Percentiles rank a stretch among this genome's conserved stretches.
Evolutionary conservation across 148 eudicot species (phyloP).

Genomic region (Amaranthus cruentus): DNA sequence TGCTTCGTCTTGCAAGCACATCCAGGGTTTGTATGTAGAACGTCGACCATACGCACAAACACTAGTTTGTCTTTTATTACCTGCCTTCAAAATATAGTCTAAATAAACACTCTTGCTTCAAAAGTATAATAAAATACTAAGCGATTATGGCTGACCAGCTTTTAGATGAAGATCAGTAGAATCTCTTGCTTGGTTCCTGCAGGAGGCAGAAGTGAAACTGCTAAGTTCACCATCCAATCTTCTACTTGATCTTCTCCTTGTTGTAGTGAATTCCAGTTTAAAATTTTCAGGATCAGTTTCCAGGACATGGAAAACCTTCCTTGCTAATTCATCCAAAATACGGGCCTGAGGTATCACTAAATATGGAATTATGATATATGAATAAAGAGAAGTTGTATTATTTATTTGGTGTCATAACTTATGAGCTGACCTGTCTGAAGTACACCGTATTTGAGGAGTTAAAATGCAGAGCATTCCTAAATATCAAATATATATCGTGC

Average conservation of each 20-base stretch:
- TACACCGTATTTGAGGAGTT: slow-evolving; percentile 60
- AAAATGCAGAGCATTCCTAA: slow-evolving; percentile 75
- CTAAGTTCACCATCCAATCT: slow-evolving; percentile 32
- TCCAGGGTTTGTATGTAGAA: slow-evolving; percentile 36
- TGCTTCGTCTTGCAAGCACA: slow-evolving; percentile 17
- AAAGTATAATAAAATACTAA: not conserved
- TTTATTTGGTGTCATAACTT: not conserved
- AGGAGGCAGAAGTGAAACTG: slow-evolving; percentile 17
- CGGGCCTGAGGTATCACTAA: slow-evolving; percentile 52
- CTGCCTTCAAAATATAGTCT: slow-evolving; percentile 25
- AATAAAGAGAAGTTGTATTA: not conserved
- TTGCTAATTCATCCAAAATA: slow-evolving; percentile 65
- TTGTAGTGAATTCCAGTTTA: slow-evolving; percentile 45
- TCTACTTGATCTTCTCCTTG: slow-evolving; percentile 56
- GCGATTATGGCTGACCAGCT: slow-evolving; percentile 3
- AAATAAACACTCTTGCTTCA: not conserved
- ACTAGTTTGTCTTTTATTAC: slow-evolving; percentile 25
- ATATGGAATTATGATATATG: not conserved
- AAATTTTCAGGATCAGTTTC: slow-evolving; percentile 59
- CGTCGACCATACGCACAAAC: slow-evolving; percentile 30
- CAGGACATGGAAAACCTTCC: slow-evolving; percentile 54
- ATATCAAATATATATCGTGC: slow-evolving; percentile 70
- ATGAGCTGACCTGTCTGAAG: slow-evolving; percentile 70
- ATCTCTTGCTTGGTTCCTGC: slow-evolving; percentile 28
- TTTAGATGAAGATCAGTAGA: slow-evolving; percentile 22